These are phyloP conservation scores for Ophiostoma australiae DNA, from an alignment of 2,329 filamentous ascomycete genomes.

Conservation along the genomic window DNA sequence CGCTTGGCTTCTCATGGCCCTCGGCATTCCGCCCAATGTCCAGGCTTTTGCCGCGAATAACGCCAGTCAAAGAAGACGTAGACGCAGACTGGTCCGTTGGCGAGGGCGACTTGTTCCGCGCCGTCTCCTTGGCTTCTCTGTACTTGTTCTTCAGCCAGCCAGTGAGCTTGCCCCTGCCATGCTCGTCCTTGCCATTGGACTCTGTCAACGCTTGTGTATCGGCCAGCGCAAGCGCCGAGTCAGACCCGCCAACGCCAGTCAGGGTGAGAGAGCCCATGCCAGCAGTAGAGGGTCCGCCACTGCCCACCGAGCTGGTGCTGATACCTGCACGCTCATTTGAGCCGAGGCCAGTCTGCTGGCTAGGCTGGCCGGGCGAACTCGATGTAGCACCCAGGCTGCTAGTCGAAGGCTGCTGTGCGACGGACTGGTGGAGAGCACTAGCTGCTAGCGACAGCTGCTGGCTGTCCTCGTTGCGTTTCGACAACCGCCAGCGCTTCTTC, in stretches of 20 bases:
- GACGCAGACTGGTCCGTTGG: slow-evolving; percentile 19
- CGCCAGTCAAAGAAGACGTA: background rate
- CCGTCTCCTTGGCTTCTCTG: slow-evolving; percentile 54
- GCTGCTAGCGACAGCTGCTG: background rate
- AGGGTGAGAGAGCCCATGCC: slow-evolving; percentile 42
- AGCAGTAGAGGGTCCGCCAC: slow-evolving; percentile 39
- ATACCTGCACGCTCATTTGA: slow-evolving; percentile 59
- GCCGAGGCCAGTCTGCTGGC: slow-evolving; percentile 44
- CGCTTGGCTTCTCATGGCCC: slow-evolving; percentile 19
- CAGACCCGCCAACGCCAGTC: slow-evolving; percentile 49
- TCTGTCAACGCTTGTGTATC: slow-evolving; percentile 40
- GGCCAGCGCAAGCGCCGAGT: slow-evolving; percentile 39
- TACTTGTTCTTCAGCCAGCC: slow-evolving; percentile 59
- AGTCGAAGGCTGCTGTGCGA: slow-evolving; percentile 18
- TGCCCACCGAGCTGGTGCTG: slow-evolving; percentile 65
- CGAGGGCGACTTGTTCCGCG: slow-evolving; percentile 53
- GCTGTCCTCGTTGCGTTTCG: slow-evolving; percentile 59
- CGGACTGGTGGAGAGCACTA: background rate
- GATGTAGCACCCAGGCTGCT: slow-evolving; percentile 22
- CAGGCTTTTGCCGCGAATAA: slow-evolving; percentile 23
- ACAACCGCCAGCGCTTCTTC: slow-evolving; percentile 67
- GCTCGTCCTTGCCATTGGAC: slow-evolving; percentile 42
- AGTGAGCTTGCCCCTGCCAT: slow-evolving; percentile 44
- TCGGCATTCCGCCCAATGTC: slow-evolving; percentile 23
- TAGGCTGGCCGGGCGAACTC: slow-evolving; percentile 37